A percentile compares a stretch with the other conserved stretches of the same genome.
phyloP scores from a whole-genome alignment of 192 early-diverging fungal genomes.

The Funneliformis geosporum region DNA sequence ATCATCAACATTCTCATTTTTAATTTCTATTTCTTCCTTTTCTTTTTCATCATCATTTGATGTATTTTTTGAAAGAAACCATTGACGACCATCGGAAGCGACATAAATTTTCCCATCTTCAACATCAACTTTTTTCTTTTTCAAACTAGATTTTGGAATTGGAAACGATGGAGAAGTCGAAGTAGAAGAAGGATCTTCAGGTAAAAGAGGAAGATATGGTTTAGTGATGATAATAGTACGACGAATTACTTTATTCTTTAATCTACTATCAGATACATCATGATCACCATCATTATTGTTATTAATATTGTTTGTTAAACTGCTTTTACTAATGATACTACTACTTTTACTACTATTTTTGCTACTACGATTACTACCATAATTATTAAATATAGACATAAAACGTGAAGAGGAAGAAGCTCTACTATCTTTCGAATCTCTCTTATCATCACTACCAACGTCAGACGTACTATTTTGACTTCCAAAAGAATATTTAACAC shows the following conservation, averaged over 20 bases:
- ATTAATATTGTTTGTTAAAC: background rate
- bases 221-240: slow-evolving; percentile 33
- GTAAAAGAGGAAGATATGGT: slow-evolving; percentile 26
- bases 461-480: background rate
- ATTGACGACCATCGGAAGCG: slow-evolving; percentile 19
- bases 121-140: background rate
- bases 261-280: background rate
- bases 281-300: background rate
- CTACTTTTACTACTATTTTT: slow-evolving; percentile 4
- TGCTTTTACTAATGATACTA: slow-evolving; percentile 19
- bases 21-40: background rate
- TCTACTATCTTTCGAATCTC: slow-evolving; percentile 2
- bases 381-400: slow-evolving; percentile 21
- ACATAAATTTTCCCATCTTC: slow-evolving; percentile 15
- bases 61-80: slow-evolving; percentile 13
- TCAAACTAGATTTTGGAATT: background rate
- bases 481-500: slow-evolving; percentile 5
- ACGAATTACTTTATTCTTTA: slow-evolving; percentile 11
- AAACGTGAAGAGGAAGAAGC: slow-evolving; percentile 6
- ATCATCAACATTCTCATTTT: background rate
- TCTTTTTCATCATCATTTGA: background rate
- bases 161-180: background rate
- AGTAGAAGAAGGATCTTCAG: background rate
- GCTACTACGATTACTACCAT: background rate
- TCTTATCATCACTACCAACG: slow-evolving; percentile 4